Conservation (phyloP, 2,329 filamentous ascomycete genomes). For the Teratosphaeria gauchensis region DNA sequence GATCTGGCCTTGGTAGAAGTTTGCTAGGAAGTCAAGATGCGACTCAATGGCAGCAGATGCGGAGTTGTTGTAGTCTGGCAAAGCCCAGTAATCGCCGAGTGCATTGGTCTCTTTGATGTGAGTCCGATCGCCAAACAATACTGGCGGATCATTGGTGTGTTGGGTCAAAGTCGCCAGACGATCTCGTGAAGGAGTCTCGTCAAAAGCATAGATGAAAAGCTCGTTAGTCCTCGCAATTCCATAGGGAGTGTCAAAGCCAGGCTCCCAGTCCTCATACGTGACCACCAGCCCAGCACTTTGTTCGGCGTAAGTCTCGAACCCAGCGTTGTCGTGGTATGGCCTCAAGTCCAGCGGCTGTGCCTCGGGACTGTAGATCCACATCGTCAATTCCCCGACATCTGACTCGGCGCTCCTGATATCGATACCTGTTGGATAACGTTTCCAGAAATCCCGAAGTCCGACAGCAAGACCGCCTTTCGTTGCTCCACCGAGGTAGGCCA, state of each 20-base stretch:
- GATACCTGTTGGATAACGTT: slow-evolving; percentile 50
- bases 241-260: slow-evolving; percentile 45
- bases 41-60: slow-evolving; percentile 37
- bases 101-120: slow-evolving; percentile 33
- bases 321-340: slow-evolving; percentile 50
- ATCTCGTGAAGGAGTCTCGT: neutral
- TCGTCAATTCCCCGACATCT: slow-evolving; percentile 43
- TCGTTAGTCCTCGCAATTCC: slow-evolving; percentile 52
- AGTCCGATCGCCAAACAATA: neutral
- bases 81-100: slow-evolving; percentile 47
- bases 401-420: slow-evolving; percentile 45
- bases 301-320: slow-evolving; percentile 45
- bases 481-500: slow-evolving; percentile 51
- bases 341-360: slow-evolving; percentile 48
- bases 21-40: slow-evolving; percentile 47
- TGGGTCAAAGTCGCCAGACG: neutral
- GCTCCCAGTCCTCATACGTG: slow-evolving; percentile 55
- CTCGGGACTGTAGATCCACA: slow-evolving; percentile 52
- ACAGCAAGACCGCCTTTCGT: slow-evolving; percentile 49
- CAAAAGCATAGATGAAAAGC: slow-evolving; percentile 19
- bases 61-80: slow-evolving; percentile 24
- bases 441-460: slow-evolving; percentile 53
- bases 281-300: slow-evolving; percentile 52
- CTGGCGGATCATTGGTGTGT: neutral
- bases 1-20: slow-evolving; percentile 48